Conservation (phyloP, 139 green algal species). For the Ostreobium quekettii region DNA sequence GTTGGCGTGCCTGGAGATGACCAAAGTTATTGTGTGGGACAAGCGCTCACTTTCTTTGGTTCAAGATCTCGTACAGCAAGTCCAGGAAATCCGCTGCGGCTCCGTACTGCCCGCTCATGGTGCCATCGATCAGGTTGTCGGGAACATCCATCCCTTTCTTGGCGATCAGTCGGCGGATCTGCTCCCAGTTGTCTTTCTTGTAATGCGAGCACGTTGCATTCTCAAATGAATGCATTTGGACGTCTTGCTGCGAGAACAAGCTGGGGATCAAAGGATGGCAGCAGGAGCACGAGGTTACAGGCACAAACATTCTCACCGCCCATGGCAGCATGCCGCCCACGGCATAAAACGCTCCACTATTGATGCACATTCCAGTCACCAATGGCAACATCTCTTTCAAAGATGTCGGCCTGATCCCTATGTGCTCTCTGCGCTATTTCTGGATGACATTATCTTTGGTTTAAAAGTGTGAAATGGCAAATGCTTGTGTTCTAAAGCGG, state of each 20-base stretch:
- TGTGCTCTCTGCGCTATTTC: too few relatives aligned
- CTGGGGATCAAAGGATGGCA: too few relatives aligned
- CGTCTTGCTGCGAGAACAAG: constrained; percentile 33
- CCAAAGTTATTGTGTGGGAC: too few relatives aligned
- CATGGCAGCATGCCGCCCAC: not conserved
- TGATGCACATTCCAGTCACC: too few relatives aligned
- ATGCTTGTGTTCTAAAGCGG: too few relatives aligned
- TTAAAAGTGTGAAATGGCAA: too few relatives aligned
- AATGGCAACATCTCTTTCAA: too few relatives aligned
- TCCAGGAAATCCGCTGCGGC: constrained; percentile 38
- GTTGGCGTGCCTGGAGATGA: too few relatives aligned
- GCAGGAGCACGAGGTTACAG: too few relatives aligned
- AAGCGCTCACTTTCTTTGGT: constrained; percentile 47
- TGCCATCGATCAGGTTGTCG: constrained; percentile 33
- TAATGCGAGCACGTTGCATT: constrained; percentile 40
- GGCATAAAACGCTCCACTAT: too few relatives aligned
- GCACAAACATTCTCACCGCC: not conserved
- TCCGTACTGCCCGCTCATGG: constrained; percentile 30
- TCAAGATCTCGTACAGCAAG: constrained; percentile 45
- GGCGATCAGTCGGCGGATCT: constrained; percentile 30
- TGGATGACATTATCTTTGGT: too few relatives aligned
- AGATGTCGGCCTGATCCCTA: too few relatives aligned
- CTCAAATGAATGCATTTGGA: constrained; percentile 52
- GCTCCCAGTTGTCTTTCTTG: constrained; percentile 51
- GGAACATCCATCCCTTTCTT: constrained; percentile 32